Evolutionary conservation across 2,329 filamentous ascomycete species (phyloP).

Genomic region (Penicillium sp.): DNA sequence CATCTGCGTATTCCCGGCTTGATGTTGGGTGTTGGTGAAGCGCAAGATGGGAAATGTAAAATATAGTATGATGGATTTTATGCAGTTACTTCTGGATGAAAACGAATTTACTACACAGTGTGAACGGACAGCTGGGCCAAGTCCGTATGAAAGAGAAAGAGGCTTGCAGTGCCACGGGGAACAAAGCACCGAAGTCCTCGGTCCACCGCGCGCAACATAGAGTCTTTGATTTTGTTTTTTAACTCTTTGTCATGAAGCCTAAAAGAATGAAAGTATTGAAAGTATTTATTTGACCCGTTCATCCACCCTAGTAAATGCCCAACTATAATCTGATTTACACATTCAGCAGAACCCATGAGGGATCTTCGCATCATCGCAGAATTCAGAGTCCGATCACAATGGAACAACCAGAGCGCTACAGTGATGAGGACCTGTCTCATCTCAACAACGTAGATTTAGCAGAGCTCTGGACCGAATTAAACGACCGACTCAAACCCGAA

Average conservation of each 20-base stretch:
- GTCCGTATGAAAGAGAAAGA: neutral
- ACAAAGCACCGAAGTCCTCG: neutral
- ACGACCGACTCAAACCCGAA: neutral
- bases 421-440: neutral
- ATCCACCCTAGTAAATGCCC: no score
- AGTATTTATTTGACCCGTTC: neutral
- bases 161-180: neutral
- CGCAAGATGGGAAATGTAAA: conserved; percentile 2
- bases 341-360: no score
- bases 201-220: neutral
- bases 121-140: neutral
- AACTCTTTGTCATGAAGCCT: neutral
- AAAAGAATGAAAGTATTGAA: neutral
- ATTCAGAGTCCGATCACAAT: no score
- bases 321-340: no score
- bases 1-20: neutral
- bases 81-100: neutral
- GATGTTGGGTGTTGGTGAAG: neutral
- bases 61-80: conserved; percentile 1
- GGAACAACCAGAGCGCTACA: neutral
- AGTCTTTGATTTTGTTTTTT: neutral
- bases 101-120: neutral
- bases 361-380: no score
- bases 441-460: neutral
- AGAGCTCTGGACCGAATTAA: neutral